Conservation (phyloP, 2,329 filamentous ascomycete species). For the Cladophialophora psammophila region DNA sequence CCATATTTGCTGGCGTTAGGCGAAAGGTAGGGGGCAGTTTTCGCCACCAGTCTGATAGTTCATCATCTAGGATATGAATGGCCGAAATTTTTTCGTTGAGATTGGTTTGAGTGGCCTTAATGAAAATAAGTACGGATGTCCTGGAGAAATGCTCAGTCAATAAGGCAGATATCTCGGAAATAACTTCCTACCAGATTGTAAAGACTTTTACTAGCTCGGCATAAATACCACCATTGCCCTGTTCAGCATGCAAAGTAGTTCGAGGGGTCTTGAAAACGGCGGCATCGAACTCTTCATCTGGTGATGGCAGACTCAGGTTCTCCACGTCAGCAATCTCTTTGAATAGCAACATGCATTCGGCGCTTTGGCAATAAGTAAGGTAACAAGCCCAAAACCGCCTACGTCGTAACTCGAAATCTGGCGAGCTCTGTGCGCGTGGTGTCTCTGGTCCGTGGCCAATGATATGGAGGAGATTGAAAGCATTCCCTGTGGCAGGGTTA, state of each 20-base stretch:
- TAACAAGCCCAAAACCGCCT: constrained; percentile 27
- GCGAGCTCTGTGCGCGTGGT: background rate
- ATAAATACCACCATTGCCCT: constrained; percentile 7
- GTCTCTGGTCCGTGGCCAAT: constrained; percentile 7
- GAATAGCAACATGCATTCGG: constrained; percentile 7
- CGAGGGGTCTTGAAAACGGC: background rate
- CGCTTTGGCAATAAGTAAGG: constrained; percentile 13
- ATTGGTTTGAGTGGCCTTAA: too few relatives aligned
- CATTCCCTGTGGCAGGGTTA: constrained; percentile 9
- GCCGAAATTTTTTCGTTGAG: too few relatives aligned
- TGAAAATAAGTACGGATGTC: constrained; percentile 10
- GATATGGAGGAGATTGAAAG: constrained; percentile 17
- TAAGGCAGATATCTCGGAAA: background rate
- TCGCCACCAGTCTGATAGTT: too few relatives aligned
- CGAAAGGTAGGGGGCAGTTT: too few relatives aligned
- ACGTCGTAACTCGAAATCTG: constrained; percentile 19
- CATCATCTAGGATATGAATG: too few relatives aligned
- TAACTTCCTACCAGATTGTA: constrained; percentile 19
- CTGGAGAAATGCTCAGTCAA: constrained; percentile 7
- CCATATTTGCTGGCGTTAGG: too few relatives aligned
- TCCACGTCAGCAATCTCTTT: constrained; percentile 1
- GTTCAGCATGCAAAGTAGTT: background rate
- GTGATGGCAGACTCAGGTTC: constrained; percentile 18
- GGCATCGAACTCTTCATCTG: constrained; percentile 22
- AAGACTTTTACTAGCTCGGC: constrained; percentile 21